Conservation (phyloP, 2,329 filamentous ascomycete genomes). For the Pseudonectria foliicola region DNA sequence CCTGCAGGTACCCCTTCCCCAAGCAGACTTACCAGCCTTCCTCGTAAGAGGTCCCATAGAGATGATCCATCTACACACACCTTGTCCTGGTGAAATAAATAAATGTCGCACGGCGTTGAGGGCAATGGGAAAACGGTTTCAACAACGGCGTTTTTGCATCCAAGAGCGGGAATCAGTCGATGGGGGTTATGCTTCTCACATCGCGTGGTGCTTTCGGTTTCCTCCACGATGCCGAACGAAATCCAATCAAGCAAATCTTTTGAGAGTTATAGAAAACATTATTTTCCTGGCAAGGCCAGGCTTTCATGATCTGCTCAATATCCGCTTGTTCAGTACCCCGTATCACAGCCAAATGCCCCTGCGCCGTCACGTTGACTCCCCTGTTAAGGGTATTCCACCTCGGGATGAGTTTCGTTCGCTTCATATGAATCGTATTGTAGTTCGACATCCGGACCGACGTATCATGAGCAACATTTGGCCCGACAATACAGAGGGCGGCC, state of each 20-base stretch:
- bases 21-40: conserved; percentile 65
- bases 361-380: too few relatives aligned
- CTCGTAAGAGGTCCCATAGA: conserved; percentile 21
- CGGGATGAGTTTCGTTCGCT: too few relatives aligned
- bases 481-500: too few relatives aligned
- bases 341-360: too few relatives aligned
- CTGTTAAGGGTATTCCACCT: too few relatives aligned
- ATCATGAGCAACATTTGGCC: too few relatives aligned
- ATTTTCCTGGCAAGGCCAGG: conserved; percentile 5
- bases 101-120: conserved; percentile 36
- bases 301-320: conserved; percentile 7
- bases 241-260: conserved; percentile 22
- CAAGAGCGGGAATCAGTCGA: conserved; percentile 22
- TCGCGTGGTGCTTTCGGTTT: conserved; percentile 31
- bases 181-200: conserved; percentile 21
- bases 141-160: conserved; percentile 44
- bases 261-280: conserved; percentile 17
- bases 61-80: conserved; percentile 19
- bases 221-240: conserved; percentile 34
- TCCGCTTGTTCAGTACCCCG: too few relatives aligned
- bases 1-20: conserved; percentile 65
- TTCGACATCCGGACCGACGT: too few relatives aligned
- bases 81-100: conserved; percentile 12
- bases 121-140: conserved; percentile 41
- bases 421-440: too few relatives aligned